Base-by-base conservation (phyloP, 441 rosid species). In the Gossypium davidsonii region DNA sequence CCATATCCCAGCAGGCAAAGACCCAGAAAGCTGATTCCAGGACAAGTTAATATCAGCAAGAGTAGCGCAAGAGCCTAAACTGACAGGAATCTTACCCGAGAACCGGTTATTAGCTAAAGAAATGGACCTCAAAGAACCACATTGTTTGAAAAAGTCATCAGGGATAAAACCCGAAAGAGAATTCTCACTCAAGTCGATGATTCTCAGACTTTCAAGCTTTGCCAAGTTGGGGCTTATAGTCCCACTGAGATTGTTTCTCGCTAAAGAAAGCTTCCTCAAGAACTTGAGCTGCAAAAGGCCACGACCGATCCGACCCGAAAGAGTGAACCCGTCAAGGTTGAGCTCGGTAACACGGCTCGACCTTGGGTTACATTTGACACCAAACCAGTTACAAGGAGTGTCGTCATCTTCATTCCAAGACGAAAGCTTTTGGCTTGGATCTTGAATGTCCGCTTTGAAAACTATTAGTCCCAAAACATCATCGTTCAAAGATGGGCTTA, bases 401-500 rank as follows among this genome's bases (percentile, higher is more conserved):
- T 85, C 85, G 51, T 86, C 89, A 44, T 89, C 90, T 81, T 89
- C 92, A 57, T 79, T 86, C 92, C 92, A 88, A 46, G 94, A 86
- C 0, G 81, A 74, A 5, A 90, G 88, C 87, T 85, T 86, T 39
- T 73, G 80, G 64, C 63, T 77, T 31, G 90, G 89, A 80, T 90
- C 92, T 81, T 78, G 83, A n/a, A 90, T 58, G 74, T 84, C 89
- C 1, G 90, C 88, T 60, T 88, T 86, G 83, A 92, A 90, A 55
- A 91, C 94, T 44, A 94, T 91, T 62, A 94, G 87, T 55, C 97
- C 98, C 80, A 94, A 79, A 26, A 94, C 92, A 75, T 94, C 98
- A 74, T 94, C 98, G 84, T 92, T 90, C 12, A 92, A 52, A 0
- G 98, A 87, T 3, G 97, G 97, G 80, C 83, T 88, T 67, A 89